A percentile compares a stretch with the other conserved stretches of the same genome.
phyloP scores from a whole-genome alignment of 2,329 filamentous ascomycete species.

The Graphilbum sp. region DNA sequence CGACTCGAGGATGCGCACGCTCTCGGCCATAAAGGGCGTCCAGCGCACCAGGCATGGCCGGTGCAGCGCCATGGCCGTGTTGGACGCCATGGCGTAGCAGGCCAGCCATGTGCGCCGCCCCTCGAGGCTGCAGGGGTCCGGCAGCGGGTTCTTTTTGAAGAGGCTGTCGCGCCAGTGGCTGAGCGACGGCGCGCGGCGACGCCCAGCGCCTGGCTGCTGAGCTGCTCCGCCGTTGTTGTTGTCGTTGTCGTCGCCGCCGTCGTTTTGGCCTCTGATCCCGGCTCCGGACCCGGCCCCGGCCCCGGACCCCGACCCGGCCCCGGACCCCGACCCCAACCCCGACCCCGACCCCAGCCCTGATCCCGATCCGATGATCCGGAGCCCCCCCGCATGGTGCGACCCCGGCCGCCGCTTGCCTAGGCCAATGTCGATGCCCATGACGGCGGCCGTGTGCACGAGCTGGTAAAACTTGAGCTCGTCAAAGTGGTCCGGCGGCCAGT shows the following conservation, averaged over 20 bases:
- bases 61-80: slow-evolving; percentile 44
- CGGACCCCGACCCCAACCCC: neutral
- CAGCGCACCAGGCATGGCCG: slow-evolving; percentile 43
- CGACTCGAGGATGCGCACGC: slow-evolving; percentile 35
- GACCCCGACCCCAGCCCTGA: neutral
- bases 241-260: no score
- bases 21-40: slow-evolving; percentile 44
- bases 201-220: neutral
- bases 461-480: slow-evolving; percentile 87
- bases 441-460: slow-evolving; percentile 62
- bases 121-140: slow-evolving; percentile 37
- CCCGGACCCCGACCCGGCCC: neutral
- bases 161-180: slow-evolving; percentile 24
- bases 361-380: neutral
- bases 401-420: slow-evolving; percentile 33
- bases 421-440: slow-evolving; percentile 73
- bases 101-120: slow-evolving; percentile 40
- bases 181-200: neutral
- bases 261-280: neutral
- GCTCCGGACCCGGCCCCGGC: neutral
- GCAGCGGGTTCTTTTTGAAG: slow-evolving; percentile 23
- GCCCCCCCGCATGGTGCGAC: slow-evolving; percentile 4
- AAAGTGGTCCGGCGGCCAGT: slow-evolving; percentile 65
- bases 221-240: neutral
- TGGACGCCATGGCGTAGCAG: slow-evolving; percentile 41